A percentile compares a stretch with the other conserved stretches of the same genome.
phyloP scores from a whole-genome alignment of 805 yeast genomes.

The Suhomyces xylopsoci region DNA sequence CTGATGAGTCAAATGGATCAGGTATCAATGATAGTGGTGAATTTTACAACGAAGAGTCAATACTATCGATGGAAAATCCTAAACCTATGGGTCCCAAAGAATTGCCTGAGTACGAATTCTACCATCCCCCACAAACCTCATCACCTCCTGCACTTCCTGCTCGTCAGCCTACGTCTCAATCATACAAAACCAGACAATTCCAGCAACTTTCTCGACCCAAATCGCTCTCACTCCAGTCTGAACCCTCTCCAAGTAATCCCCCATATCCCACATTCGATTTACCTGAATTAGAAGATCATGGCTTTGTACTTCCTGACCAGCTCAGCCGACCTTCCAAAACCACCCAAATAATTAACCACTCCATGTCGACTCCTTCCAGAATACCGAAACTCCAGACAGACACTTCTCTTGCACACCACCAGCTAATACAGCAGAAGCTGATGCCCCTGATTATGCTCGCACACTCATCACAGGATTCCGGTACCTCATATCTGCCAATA shows the following conservation, averaged over 20 bases:
- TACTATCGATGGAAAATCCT: slow-evolving; percentile 28
- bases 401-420: neutral
- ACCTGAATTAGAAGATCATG: neutral
- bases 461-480: neutral
- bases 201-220: slow-evolving; percentile 10
- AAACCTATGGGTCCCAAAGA: slow-evolving; percentile 42
- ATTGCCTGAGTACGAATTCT: slow-evolving; percentile 29
- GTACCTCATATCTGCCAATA: neutral
- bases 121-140: neutral
- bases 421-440: neutral
- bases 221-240: slow-evolving; percentile 1
- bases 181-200: slow-evolving; percentile 6
- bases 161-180: neutral
- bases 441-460: neutral
- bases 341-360: slow-evolving; percentile 5
- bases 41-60: slow-evolving; percentile 19
- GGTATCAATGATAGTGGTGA: neutral
- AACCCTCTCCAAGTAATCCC: neutral
- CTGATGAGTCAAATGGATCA: neutral
- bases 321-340: neutral
- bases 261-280: slow-evolving; percentile 4
- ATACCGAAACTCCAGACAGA: slow-evolving; percentile 9
- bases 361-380: slow-evolving; percentile 10
- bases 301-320: neutral
- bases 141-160: neutral